These are phyloP conservation scores for Pythium folliculosum DNA, from an alignment of 352 stramenopile species.

Conservation along the genomic window DNA sequence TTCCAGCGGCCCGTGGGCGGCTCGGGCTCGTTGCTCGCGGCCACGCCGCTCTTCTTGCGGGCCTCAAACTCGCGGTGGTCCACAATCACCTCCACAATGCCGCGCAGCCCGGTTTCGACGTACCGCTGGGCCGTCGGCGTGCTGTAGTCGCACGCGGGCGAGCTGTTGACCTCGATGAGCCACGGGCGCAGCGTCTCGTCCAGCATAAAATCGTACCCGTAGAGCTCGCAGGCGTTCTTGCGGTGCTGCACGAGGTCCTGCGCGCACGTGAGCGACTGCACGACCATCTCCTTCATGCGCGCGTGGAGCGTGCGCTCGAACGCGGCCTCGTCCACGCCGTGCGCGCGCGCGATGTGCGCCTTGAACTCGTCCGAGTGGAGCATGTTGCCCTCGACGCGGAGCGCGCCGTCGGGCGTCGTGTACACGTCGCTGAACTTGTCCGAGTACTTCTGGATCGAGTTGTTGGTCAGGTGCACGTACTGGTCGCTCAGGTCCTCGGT, in stretches of 20 bases:
- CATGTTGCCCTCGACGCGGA: conserved; percentile 73
- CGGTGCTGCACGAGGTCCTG: conserved; percentile 89
- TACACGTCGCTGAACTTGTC: conserved; percentile 89
- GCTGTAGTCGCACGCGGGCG: conserved; percentile 92
- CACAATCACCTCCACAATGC: conserved; percentile 90
- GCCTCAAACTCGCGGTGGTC: conserved; percentile 77
- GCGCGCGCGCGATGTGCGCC: conserved; percentile 40
- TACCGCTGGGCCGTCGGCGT: conserved; percentile 89
- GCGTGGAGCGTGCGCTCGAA: conserved; percentile 62
- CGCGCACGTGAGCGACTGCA: conserved; percentile 81
- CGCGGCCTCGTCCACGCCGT: conserved; percentile 34
- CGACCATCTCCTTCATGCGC: conserved; percentile 88
- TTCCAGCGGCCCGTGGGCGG: conserved; percentile 65
- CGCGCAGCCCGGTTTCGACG: conserved; percentile 79
- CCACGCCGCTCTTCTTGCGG: conserved; percentile 36
- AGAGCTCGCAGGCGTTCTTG: conserved; percentile 91
- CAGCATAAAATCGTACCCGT: conserved; percentile 95
- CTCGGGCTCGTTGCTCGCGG: conserved; percentile 27
- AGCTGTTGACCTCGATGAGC: conserved; percentile 94
- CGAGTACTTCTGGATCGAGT: conserved; percentile 92
- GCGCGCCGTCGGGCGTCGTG: conserved; percentile 58
- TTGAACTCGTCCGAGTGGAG: conserved; percentile 80
- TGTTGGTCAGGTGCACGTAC: conserved; percentile 94
- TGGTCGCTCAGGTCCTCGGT: conserved; percentile 81
- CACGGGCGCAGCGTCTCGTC: conserved; percentile 82